Conservation (phyloP, 257 asterid genomes). For the Nicotiana attenuata region DNA sequence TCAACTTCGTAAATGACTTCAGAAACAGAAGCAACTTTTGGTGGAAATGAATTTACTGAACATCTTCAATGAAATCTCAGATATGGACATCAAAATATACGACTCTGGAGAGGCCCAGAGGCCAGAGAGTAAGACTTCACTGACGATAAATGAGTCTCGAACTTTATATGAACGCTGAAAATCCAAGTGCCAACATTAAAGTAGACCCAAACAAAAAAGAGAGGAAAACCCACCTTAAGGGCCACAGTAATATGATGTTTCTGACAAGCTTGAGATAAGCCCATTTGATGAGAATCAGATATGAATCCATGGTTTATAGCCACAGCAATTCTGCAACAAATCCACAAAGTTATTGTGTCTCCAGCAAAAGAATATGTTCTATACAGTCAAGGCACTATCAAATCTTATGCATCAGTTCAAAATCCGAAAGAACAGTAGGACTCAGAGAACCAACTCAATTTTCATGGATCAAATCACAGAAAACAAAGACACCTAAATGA, state of each 20-base stretch:
- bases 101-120: background rate
- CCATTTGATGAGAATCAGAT: background rate
- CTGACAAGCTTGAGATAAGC: background rate
- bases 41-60: background rate
- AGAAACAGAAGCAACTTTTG: background rate
- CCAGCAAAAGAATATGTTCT: background rate
- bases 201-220: background rate
- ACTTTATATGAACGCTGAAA: background rate
- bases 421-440: background rate
- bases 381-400: background rate
- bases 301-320: background rate
- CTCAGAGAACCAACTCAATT: background rate
- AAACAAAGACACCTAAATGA: background rate
- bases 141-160: background rate
- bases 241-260: background rate
- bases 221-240: background rate
- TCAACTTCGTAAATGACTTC: background rate
- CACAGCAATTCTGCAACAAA: background rate
- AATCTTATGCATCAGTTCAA: background rate
- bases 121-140: background rate
- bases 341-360: background rate
- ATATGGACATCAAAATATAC: background rate
- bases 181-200: background rate
- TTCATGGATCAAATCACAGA: background rate
- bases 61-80: background rate